Evolutionary conservation across 1,139 yeast species (phyloP).

Genomic region (Hansenula sp.): DNA sequence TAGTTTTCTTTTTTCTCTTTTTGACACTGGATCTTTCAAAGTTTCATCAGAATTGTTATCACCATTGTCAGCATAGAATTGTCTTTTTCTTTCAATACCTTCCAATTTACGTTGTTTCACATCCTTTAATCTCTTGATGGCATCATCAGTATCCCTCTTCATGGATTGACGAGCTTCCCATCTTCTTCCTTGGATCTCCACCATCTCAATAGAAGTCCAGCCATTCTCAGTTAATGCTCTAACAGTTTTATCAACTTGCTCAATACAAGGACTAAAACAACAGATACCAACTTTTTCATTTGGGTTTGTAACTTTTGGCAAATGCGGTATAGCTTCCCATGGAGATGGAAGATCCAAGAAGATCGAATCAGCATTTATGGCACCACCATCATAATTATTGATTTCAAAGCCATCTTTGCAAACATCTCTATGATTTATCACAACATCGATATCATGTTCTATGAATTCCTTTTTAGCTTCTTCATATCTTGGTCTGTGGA

Average conservation of each 20-base stretch:
- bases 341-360: constrained; percentile 96
- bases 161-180: constrained; percentile 93
- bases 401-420: constrained; percentile 81
- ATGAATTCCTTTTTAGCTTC: constrained; percentile 79
- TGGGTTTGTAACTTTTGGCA: constrained; percentile 52
- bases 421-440: constrained; percentile 87
- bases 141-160: constrained; percentile 80
- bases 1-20: constrained; percentile 22
- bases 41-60: constrained; percentile 17
- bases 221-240: constrained; percentile 70
- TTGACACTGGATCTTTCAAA: constrained; percentile 11
- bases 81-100: constrained; percentile 65
- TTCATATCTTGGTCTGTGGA: constrained; percentile 76
- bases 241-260: constrained; percentile 88
- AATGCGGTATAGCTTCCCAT: constrained; percentile 89
- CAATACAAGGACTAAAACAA: constrained; percentile 97
- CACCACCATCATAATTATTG: constrained; percentile 26
- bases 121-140: constrained; percentile 73
- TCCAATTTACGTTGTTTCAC: constrained; percentile 70
- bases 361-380: constrained; percentile 60
- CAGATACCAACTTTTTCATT: constrained; percentile 64
- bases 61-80: constrained; percentile 27
- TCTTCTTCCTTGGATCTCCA: constrained; percentile 78
- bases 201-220: constrained; percentile 92
- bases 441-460: constrained; percentile 60